phyloP scores from a whole-genome alignment of 2,329 filamentous ascomycete genomes.

The Fusarium tanahbumbuense region DNA sequence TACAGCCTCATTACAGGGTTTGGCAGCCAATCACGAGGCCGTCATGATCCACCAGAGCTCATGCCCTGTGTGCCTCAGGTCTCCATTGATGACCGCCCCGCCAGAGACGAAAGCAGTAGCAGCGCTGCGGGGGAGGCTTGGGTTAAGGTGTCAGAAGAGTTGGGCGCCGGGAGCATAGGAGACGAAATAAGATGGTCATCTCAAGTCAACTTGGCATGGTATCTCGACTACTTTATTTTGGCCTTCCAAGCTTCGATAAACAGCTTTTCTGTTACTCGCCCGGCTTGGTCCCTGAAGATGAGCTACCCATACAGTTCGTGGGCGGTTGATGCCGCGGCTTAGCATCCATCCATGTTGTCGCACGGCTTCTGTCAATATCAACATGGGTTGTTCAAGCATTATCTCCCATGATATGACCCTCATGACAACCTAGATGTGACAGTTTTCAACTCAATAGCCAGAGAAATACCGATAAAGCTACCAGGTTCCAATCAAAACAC shows the following conservation, averaged over 20 bases:
- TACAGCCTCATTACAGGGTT: slow-evolving; percentile 20
- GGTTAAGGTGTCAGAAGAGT: background rate
- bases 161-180: background rate
- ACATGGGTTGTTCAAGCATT: slow-evolving; percentile 10
- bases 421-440: background rate
- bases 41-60: slow-evolving; percentile 17
- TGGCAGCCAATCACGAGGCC: slow-evolving; percentile 38
- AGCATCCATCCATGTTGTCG: background rate
- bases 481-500: background rate
- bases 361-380: slow-evolving; percentile 9
- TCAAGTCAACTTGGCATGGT: background rate
- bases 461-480: background rate
- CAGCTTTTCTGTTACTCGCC: background rate
- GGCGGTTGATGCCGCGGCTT: slow-evolving; percentile 3
- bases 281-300: slow-evolving; percentile 7
- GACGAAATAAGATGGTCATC: background rate
- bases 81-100: slow-evolving; percentile 6
- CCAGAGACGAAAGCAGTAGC: background rate
- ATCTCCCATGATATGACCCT: background rate
- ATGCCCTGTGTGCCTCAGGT: slow-evolving; percentile 40
- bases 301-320: background rate
- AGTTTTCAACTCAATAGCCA: background rate
- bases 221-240: background rate
- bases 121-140: background rate
- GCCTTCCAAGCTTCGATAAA: background rate